These are phyloP conservation scores for Ciborinia camelliae DNA, from an alignment of 2,329 filamentous ascomycete genomes.

Conservation along the genomic window DNA sequence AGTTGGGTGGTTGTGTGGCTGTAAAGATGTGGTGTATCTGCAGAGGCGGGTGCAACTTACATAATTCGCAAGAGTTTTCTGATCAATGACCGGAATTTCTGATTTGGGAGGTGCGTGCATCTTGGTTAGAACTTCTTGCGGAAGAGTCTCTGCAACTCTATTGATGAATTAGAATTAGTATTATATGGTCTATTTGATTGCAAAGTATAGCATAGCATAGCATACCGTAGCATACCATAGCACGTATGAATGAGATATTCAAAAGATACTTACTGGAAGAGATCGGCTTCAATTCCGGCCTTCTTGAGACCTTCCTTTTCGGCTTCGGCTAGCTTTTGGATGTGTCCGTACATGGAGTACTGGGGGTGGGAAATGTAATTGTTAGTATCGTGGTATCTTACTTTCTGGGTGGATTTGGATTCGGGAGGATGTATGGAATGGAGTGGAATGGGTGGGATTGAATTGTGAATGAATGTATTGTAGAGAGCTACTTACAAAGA, in stretches of 20 bases:
- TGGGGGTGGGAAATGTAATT: conserved; percentile 39
- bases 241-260: too few relatives aligned
- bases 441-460: background rate
- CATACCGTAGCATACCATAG: too few relatives aligned
- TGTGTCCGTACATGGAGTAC: conserved; percentile 96
- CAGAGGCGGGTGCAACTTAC: conserved; percentile 6
- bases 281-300: conserved; percentile 75
- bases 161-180: background rate
- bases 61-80: conserved; percentile 63
- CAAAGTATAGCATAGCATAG: too few relatives aligned
- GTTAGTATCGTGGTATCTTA: conserved; percentile 8
- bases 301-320: conserved; percentile 88
- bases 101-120: conserved; percentile 85
- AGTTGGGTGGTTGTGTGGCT: background rate
- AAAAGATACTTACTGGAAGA: conserved; percentile 54
- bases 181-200: background rate
- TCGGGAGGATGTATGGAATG: background rate
- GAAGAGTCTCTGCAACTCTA: conserved; percentile 75
- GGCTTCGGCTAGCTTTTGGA: conserved; percentile 77
- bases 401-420: background rate
- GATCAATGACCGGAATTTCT: conserved; percentile 60
- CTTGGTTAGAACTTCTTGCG: conserved; percentile 77
- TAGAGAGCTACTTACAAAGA: conserved; percentile 65
- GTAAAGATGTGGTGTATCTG: background rate
- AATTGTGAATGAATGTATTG: background rate